Evolutionary conservation across 345 rosid species (phyloP), one percentile per base, ranked within the genome.

Genomic region (Carallia pectinifolia): DNA sequence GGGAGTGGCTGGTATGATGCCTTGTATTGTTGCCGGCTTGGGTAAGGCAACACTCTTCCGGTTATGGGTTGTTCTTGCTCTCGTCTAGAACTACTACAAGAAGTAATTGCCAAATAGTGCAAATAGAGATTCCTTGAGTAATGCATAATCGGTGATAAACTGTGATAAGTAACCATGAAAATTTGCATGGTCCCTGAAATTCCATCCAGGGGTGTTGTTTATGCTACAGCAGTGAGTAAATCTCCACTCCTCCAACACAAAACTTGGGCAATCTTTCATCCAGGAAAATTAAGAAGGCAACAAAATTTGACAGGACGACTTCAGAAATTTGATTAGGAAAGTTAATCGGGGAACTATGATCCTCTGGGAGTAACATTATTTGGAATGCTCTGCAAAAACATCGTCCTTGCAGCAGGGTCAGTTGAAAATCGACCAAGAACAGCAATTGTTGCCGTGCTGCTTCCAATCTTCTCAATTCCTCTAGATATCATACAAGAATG

Each of bases 401-500:
- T 76, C 0, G 80, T 85, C 82, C 92, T 90, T n/a, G 87, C 79
- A 6, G 77, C 76, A 17, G 76, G 33, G 33, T 96, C 96, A 0
- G 67, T 69, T 5, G 96, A 84, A 77, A 96, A 96, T 66, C 82
- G 86, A 62, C 99, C 99, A 10, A 92, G 83, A 34, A 85, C 90
- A 0, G 96, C 97, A 30, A 87, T 77, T 7, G 99, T 90, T 0
- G 90, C 89, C 19, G 98, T 92, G 74, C 82, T 96, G 72, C 98
- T 92, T 74, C 99, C 96, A 53, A 86, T 74, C 83, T 96, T 89
- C 85, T 96, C 93, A 38, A 96, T 88, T 53, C 99, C 99, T 79
- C 98, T 85, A 6, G 96, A 86, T 59, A 92, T 88, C 99, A 92
- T 96, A 76, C 99, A 96, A 55, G 87, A 83, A 74, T 96, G 99